These are phyloP conservation scores for Acanthamoeba polyphaga DNA, from an alignment of 208 protist species.

Conservation along the genomic window DNA sequence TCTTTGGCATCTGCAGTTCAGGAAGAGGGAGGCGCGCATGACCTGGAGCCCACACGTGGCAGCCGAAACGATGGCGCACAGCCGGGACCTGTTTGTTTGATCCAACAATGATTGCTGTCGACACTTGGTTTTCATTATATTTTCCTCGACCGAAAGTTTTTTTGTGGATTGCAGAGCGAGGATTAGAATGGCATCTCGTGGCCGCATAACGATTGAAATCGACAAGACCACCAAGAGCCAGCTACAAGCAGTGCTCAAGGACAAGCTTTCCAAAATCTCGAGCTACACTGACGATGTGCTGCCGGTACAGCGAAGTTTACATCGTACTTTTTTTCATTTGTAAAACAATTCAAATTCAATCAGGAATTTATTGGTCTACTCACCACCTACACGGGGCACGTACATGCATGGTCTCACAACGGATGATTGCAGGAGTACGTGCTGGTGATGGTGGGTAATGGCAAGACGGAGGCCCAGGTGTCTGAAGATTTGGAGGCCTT, in stretches of 20 bases:
- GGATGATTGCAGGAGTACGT: conserved; percentile 27
- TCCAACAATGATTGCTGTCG: background rate
- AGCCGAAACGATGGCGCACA: background rate
- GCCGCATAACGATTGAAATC: conserved; percentile 23
- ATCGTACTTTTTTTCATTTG: background rate
- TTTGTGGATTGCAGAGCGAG: background rate
- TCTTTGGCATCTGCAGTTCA: background rate
- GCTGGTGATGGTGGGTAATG: conserved; percentile 53
- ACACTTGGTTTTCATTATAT: background rate
- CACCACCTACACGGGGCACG: too few species aligned
- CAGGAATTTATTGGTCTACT: too few species aligned
- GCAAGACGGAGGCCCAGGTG: conserved; percentile 10
- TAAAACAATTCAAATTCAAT: too few species aligned
- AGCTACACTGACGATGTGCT: conserved; percentile 40
- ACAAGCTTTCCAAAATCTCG: conserved; percentile 11
- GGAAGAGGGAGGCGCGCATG: background rate
- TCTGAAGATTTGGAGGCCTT: conserved; percentile 56
- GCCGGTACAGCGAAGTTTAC: background rate
- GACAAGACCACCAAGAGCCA: background rate
- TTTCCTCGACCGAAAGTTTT: background rate
- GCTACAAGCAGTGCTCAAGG: background rate
- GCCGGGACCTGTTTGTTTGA: too few species aligned
- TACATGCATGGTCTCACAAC: too few species aligned
- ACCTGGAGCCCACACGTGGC: background rate
- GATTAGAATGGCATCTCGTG: background rate